Percentiles rank a stretch among this genome's conserved stretches.
Conservation (phyloP, 257 asterid genomes). For the Solanum clarkiae region DNA sequence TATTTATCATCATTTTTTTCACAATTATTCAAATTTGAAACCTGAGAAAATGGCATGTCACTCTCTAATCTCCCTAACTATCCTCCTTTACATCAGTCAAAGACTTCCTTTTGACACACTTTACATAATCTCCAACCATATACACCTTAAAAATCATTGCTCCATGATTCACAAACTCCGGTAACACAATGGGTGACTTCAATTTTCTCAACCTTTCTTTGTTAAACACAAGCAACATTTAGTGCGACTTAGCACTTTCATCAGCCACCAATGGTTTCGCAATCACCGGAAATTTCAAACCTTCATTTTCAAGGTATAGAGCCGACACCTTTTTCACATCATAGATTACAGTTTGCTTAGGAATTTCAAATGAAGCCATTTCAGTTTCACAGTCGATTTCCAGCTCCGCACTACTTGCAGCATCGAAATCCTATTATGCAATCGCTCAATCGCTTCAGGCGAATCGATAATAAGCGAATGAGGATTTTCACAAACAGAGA, state of each 20-base stretch:
- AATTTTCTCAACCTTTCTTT: constrained; percentile 45
- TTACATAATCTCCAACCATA: constrained; percentile 62
- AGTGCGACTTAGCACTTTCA: constrained; percentile 63
- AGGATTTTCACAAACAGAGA: constrained; percentile 41
- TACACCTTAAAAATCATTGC: constrained; percentile 70
- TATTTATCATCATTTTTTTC: constrained; percentile 37
- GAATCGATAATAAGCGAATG: constrained; percentile 38
- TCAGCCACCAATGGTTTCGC: constrained; percentile 68
- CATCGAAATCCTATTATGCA: constrained; percentile 67
- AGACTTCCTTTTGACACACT: constrained; percentile 62
- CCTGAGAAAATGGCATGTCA: constrained; percentile 45
- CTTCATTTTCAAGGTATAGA: constrained; percentile 22
- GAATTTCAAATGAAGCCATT: constrained; percentile 43
- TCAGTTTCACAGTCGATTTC: constrained; percentile 9
- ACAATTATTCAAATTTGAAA: constrained; percentile 32
- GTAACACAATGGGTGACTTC: constrained; percentile 62
- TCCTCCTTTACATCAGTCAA: constrained; percentile 53
- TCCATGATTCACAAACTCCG: constrained; percentile 65
- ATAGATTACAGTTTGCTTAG: constrained; percentile 43
- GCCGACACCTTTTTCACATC: constrained; percentile 27
- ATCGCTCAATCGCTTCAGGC: constrained; percentile 52
- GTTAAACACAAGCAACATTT: constrained; percentile 49
- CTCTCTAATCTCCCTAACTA: constrained; percentile 26
- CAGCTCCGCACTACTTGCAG: constrained; percentile 47
- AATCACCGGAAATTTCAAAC: constrained; percentile 54